Evolutionary conservation across 2,329 filamentous ascomycete species (phyloP).

Genomic region (Fusarium acutatum): DNA sequence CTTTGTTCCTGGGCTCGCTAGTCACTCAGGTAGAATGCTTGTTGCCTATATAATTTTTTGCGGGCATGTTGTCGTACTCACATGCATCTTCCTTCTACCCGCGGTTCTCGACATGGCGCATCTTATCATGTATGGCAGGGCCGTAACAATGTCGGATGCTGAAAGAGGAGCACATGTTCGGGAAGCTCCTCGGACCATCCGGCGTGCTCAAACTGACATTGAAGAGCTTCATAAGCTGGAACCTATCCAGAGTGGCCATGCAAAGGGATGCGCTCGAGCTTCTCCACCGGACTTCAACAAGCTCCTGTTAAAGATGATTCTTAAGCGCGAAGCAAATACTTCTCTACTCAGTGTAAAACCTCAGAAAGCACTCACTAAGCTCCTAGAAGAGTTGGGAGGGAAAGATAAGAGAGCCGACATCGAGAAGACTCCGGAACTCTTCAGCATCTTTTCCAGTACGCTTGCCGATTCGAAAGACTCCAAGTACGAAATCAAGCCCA

Average conservation of each 20-base stretch:
- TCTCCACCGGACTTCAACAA: rapidly evolving
- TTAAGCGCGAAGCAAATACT: not conserved
- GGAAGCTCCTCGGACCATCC: rapidly evolving
- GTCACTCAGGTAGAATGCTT: conserved; percentile 3
- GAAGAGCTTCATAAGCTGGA: not conserved
- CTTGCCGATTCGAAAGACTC: not conserved
- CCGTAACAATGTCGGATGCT: rapidly evolving
- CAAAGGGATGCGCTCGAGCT: rapidly evolving
- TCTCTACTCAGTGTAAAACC: too few relatives aligned
- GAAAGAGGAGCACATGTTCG: not conserved
- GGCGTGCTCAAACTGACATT: not conserved
- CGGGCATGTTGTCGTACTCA: not conserved
- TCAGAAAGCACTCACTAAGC: rapidly evolving
- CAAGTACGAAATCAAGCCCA: too few relatives aligned
- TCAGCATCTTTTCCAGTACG: not conserved
- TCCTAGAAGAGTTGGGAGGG: not conserved
- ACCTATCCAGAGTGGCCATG: rapidly evolving
- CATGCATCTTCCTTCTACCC: not conserved
- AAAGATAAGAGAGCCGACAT: not conserved
- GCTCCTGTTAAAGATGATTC: not conserved
- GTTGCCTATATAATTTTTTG: conserved; percentile 7
- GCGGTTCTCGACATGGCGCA: not conserved
- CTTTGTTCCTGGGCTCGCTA: not conserved
- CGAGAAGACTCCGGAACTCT: rapidly evolving
- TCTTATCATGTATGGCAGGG: not conserved